Percentiles rank a stretch among this genome's conserved stretches.
phyloP scores from a whole-genome alignment of 129 eudicot species.

The Tanacetum coccineum region DNA sequence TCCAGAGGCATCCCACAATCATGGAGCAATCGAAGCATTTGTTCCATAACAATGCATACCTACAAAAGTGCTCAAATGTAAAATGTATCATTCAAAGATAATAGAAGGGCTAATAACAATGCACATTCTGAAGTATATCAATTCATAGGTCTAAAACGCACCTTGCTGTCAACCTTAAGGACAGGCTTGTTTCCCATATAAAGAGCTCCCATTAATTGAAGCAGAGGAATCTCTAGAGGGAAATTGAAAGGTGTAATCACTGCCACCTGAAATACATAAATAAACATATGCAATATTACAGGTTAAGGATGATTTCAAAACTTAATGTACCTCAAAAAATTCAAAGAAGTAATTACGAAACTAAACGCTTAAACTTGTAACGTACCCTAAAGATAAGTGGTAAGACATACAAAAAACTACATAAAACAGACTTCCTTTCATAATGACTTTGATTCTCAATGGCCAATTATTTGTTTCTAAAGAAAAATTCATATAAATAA shows the following conservation, averaged over 20 bases:
- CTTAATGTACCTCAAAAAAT: no score
- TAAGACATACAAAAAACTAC: conserved; percentile 2
- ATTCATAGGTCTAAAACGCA: conserved; percentile 17
- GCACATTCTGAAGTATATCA: neutral
- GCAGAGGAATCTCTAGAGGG: conserved; percentile 90
- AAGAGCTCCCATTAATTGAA: conserved; percentile 91
- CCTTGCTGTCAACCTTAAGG: conserved; percentile 98
- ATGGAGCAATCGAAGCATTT: conserved; percentile 95
- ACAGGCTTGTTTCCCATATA: conserved; percentile 98
- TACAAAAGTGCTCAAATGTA: conserved; percentile 18
- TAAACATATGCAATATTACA: neutral
- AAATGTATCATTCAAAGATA: neutral
- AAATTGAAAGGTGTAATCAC: conserved; percentile 93
- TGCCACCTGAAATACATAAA: conserved; percentile 58
- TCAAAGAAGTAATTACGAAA: no score
- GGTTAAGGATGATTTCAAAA: neutral
- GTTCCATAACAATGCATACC: conserved; percentile 97
- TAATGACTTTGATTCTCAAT: neutral
- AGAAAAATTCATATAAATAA: neutral
- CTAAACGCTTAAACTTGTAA: neutral
- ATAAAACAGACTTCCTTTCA: conserved; percentile 5
- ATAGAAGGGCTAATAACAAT: neutral
- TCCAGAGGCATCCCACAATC: conserved; percentile 87
- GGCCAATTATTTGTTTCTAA: neutral
- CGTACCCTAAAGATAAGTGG: no score